These are phyloP conservation scores for Dictyostelium purpureum DNA, from an alignment of 78 protist genomes.

Conservation along the genomic window DNA sequence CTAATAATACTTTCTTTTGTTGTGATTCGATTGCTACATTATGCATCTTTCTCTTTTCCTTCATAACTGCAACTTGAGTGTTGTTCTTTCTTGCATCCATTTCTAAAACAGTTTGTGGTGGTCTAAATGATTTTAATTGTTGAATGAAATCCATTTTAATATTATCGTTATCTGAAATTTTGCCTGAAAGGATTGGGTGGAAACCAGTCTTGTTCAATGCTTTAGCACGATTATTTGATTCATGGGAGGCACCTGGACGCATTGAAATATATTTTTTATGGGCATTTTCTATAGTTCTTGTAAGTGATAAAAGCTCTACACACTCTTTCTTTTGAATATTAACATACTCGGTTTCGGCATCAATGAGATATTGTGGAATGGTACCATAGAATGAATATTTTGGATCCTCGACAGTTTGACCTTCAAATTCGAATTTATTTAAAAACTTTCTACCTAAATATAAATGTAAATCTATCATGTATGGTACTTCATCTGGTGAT, in stretches of 20 bases:
- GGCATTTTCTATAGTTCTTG: slow-evolving; percentile 69
- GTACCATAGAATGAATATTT: slow-evolving; percentile 41
- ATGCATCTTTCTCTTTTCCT: slow-evolving; percentile 42
- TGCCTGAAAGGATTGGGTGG: not conserved
- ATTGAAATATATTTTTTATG: slow-evolving; percentile 84
- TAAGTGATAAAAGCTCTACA: slow-evolving; percentile 36
- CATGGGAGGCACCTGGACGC: slow-evolving; percentile 86
- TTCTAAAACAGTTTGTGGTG: slow-evolving; percentile 85
- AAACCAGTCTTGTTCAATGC: not conserved
- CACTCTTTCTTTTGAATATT: not conserved
- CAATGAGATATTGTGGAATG: slow-evolving; percentile 57
- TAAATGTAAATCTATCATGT: slow-evolving; percentile 89
- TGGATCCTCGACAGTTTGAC: slow-evolving; percentile 8
- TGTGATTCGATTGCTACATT: slow-evolving; percentile 13
- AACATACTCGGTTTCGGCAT: slow-evolving; percentile 30
- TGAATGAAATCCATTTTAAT: slow-evolving; percentile 28
- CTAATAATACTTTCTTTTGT: not conserved
- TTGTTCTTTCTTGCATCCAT: not conserved
- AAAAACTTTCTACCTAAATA: slow-evolving; percentile 83
- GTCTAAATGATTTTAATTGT: slow-evolving; percentile 46
- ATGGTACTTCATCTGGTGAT: slow-evolving; percentile 95
- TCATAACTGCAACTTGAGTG: slow-evolving; percentile 29
- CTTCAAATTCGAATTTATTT: not conserved
- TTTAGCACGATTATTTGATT: slow-evolving; percentile 69
- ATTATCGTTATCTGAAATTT: not conserved